Conservation (phyloP, 306 rosid species). For the Luffa aegyptiaca region DNA sequence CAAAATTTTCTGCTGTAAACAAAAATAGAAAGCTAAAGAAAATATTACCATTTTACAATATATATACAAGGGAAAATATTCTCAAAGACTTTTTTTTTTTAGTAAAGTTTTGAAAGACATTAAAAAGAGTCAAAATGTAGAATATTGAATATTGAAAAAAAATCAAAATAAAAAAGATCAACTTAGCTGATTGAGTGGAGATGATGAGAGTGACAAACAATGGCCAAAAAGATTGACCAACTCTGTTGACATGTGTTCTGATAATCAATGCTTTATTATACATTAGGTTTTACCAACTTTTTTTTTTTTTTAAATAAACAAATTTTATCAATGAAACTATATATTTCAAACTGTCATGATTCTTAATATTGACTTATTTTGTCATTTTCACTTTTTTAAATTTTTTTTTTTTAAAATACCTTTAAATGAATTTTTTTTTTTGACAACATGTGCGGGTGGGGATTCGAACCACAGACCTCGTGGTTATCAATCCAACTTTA, state of each 20-base stretch:
- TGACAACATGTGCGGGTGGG: no score
- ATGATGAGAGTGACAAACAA: neutral
- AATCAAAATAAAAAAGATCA: neutral
- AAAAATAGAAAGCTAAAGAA: no score
- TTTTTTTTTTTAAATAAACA: no score
- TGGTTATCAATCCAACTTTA: no score
- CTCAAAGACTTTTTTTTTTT: neutral
- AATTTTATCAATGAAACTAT: neutral
- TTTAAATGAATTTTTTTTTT: no score
- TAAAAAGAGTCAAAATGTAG: neutral
- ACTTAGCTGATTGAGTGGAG: neutral
- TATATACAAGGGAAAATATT: neutral
- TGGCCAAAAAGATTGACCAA: slow-evolving; percentile 3
- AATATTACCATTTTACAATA: no score
- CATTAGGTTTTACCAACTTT: neutral
- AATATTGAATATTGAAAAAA: no score
- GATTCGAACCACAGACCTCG: no score
- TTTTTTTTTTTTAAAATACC: no score
- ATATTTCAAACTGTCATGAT: neutral
- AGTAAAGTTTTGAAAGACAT: neutral
- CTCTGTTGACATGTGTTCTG: neutral
- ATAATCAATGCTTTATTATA: neutral
- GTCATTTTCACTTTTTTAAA: neutral
- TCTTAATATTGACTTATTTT: neutral
- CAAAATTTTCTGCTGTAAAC: no score